Base-by-base conservation (phyloP, 2,329 filamentous ascomycete species). In the Xylariaceae sp. region DNA sequence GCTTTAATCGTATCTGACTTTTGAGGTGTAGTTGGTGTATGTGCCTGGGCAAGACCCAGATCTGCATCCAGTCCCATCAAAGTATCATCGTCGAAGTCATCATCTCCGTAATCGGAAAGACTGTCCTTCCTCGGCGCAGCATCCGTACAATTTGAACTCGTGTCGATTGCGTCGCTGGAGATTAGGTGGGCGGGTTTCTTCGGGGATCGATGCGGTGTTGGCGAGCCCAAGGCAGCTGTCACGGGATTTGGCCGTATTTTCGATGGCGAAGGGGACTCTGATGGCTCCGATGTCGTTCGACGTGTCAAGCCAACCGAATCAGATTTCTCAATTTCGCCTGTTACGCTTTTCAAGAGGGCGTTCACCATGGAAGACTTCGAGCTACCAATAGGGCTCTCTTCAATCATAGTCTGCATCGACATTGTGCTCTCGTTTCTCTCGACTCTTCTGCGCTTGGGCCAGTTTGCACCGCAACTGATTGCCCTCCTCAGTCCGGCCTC, bases 391-490 rank as follows among this genome's bases (percentile, higher is more conserved):
- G 67, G 45, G 70, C 63, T 54, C 63, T 60, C 45, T 47, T 59
- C 61, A 43, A 57, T 57, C 31, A 64, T 54, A 29, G 54, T 56
- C 40, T 58, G 60, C 24, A 53, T 49, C 34, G 63, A 58, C 26
- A 59, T 57, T 3, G 61, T 61, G 0, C 62, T 56, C 38, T 67
- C 72, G 12, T 66, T 61, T 26, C 69, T 71, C 37, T 81, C 76
- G 7, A 79, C 55, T 51, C 74, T 83, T 51, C 82, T 74, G 49
- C 82, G 73, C 61, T 90, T 90, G 2, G 84, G 82, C 75, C 83
- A 87, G 51, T 85, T 77, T 18, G 76, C 71, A 15, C 82, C 83
- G 56, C 81, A 86, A 59, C 83, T 89, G 44, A 82, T 74, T 2
- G 83, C 75, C 50, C 83, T 76, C 52, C 83, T 74, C 32, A 88